Conservation (phyloP, 441 rosid species). For the Syzygium syzygioides region DNA sequence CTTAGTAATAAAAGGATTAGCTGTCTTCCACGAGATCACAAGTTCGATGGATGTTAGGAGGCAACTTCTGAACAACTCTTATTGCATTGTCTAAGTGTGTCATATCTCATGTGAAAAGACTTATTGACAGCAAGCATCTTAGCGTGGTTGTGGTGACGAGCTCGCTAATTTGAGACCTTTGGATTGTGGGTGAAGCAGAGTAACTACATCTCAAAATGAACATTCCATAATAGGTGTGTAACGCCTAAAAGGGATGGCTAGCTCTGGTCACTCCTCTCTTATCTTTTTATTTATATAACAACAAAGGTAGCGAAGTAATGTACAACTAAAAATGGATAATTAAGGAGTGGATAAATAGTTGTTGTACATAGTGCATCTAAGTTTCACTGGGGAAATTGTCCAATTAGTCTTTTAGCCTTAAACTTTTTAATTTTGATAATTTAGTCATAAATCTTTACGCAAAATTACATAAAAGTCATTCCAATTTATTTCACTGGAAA, state of each 20-base stretch:
- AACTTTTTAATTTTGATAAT: too few relatives aligned
- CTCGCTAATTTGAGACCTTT: background rate
- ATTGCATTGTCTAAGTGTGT: fast-evolving
- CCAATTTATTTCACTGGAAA: too few relatives aligned
- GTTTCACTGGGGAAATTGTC: too few relatives aligned
- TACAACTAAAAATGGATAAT: background rate
- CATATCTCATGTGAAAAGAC: background rate
- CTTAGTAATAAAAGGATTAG: background rate
- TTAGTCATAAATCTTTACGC: too few relatives aligned
- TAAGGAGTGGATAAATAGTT: background rate
- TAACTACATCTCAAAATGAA: background rate
- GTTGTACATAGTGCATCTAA: too few relatives aligned
- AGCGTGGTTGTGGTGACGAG: fast-evolving
- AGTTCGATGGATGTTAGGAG: fast-evolving
- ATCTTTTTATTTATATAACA: background rate
- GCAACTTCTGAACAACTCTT: background rate
- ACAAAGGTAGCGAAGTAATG: background rate
- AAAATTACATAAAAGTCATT: too few relatives aligned
- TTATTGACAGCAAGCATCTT: background rate
- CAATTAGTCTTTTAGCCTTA: too few relatives aligned
- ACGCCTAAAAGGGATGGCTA: background rate
- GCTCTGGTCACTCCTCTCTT: background rate
- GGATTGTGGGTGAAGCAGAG: fast-evolving
- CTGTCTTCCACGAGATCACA: background rate
- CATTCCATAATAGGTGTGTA: background rate